Evolutionary conservation across 177 flowering plant species (phyloP), one percentile per base, ranked within the genome.

Genomic region (Vitis hybrid): DNA sequence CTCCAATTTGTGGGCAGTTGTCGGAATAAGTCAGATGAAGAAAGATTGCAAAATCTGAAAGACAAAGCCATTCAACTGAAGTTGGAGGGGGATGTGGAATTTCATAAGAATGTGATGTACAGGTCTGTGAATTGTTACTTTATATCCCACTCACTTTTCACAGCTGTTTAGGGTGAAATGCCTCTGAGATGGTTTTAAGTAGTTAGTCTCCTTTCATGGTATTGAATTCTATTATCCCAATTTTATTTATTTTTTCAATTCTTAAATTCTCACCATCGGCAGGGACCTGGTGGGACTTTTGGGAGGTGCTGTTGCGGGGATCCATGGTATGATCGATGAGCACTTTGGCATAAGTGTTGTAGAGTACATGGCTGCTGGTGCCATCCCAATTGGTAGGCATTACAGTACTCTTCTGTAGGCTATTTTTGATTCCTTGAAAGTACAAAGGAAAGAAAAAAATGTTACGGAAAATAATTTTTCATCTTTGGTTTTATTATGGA

Each of bases 341-440:
- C 99, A 95, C 74, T 95, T 95, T 73, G 99, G 99, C 74, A 91
- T 95, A 9, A 74, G 93, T 64, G 90, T 90, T 14, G 97, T 95
- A 15, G 99, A 95, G 79, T 95, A 88, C 73, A 95, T 95, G 98
- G 99, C 99, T 68, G 93, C 97, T 2, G 99, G 99, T 10, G 93
- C 99, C 54, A 85, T 95, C 67, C 98, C 98, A 69, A 93, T 91
- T 51, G 99, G 99, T 94, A 65, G n/a, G 88, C 60, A 59, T 57
- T 17, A 21, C 15, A 40, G 46, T 40, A 6, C 46, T 40, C 46
- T 40, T 40, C 46, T 40, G 1, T 40, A 40, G 46, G 46, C 46
- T 5, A 40, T 40, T 40, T 40, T 40, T 40, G 46, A 0, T 40
- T 40, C 46, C 46, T 40, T 1, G 9, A 40, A 40, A 40, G 46